phyloP scores from a whole-genome alignment of 495 filamentous ascomycete genomes.

The Penicillium coprophilum region DNA sequence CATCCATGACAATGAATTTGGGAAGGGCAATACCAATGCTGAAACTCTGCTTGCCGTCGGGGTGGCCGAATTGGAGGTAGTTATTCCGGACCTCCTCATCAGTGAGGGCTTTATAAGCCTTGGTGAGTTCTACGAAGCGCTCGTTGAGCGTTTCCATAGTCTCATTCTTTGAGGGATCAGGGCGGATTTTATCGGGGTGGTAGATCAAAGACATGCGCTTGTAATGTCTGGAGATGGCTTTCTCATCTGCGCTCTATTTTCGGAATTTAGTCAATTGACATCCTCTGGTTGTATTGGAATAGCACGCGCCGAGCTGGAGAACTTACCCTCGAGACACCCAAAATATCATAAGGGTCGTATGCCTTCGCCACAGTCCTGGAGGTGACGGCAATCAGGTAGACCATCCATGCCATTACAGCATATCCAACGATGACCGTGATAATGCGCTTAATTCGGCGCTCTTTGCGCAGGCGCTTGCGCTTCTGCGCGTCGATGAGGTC shows the following conservation, averaged over 20 bases:
- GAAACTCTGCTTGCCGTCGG: constrained; percentile 95
- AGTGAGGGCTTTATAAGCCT: constrained; percentile 95
- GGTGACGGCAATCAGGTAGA: constrained; percentile 82
- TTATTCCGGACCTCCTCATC: constrained; percentile 97
- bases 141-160: constrained; percentile 83
- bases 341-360: constrained; percentile 95
- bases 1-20: constrained; percentile 87
- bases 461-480: constrained; percentile 84
- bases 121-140: constrained; percentile 88
- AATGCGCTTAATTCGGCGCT: constrained; percentile 84
- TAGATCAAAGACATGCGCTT: constrained; percentile 78
- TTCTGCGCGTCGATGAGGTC: constrained; percentile 82
- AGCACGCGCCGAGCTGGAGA: not conserved
- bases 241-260: constrained; percentile 73
- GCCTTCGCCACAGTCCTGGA: constrained; percentile 70
- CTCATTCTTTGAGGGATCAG: constrained; percentile 81
- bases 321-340: constrained; percentile 76
- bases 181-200: constrained; percentile 89
- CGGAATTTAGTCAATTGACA: not conserved
- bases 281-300: not conserved
- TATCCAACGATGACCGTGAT: constrained; percentile 75
- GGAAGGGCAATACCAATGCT: constrained; percentile 97
- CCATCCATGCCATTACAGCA: constrained; percentile 84
- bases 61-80: constrained; percentile 91
- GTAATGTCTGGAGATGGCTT: constrained; percentile 86